These are phyloP conservation scores for Claviceps fusiformis DNA, from an alignment of 2,329 filamentous ascomycete species.

Conservation along the genomic window DNA sequence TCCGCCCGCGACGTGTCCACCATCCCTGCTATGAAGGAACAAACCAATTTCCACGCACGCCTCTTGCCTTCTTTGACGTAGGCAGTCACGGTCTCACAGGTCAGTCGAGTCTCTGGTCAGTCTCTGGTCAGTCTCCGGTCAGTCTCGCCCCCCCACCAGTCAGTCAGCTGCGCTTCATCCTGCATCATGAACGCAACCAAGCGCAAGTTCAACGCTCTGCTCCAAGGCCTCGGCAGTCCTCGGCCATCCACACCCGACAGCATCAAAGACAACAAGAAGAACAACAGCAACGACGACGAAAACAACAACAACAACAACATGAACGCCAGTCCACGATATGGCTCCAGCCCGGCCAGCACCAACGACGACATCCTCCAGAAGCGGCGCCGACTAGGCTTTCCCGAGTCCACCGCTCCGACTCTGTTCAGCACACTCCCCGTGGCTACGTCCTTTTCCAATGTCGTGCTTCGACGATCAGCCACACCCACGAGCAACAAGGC, in stretches of 20 bases:
- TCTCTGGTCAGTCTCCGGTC: neutral
- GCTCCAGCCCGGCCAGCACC: constrained; percentile 8
- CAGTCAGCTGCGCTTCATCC: neutral
- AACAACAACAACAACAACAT: constrained; percentile 8
- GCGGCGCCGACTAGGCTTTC: constrained; percentile 35
- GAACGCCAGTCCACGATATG: constrained; percentile 10
- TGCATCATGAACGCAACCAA: constrained; percentile 60
- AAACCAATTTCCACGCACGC: neutral
- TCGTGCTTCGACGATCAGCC: constrained; percentile 2
- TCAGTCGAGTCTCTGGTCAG: neutral
- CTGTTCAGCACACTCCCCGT: constrained; percentile 8
- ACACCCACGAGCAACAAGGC: constrained; percentile 7
- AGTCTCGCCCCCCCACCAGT: neutral
- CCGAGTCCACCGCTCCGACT: constrained; percentile 25
- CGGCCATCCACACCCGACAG: constrained; percentile 8
- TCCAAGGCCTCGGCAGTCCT: constrained; percentile 49
- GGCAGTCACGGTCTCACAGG: neutral
- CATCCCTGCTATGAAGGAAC: neutral
- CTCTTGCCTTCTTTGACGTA: neutral
- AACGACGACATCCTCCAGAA: constrained; percentile 34
- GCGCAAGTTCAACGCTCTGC: constrained; percentile 65
- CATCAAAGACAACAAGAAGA: neutral
- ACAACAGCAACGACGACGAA: too few species aligned
- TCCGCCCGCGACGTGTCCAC: neutral
- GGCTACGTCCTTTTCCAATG: constrained; percentile 9